Evolutionary conservation across 83 land plant genomes (phyloP).

Genomic region (Thuja plicata): DNA sequence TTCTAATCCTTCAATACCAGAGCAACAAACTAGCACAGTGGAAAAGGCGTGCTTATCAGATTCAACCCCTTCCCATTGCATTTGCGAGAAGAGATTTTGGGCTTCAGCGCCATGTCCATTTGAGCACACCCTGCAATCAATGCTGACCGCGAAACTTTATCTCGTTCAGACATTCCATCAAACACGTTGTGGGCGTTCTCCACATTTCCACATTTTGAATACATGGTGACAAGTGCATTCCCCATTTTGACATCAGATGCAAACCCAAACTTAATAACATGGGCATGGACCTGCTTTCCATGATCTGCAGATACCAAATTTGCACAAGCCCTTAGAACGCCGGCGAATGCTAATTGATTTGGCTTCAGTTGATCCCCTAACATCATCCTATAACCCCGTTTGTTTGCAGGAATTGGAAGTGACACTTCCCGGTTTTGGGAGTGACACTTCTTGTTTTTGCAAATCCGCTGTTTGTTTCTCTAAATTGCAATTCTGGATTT

Average conservation of each 20-base stretch:
- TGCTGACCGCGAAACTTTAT: slow-evolving; percentile 64
- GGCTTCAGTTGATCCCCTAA: slow-evolving; percentile 15
- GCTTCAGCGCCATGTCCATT: slow-evolving; percentile 36
- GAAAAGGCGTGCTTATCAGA: slow-evolving; percentile 53
- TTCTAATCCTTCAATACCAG: slow-evolving; percentile 29
- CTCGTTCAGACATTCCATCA: slow-evolving; percentile 32
- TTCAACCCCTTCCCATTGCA: slow-evolving; percentile 37
- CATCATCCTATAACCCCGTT: slow-evolving; percentile 36
- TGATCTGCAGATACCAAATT: slow-evolving; percentile 12
- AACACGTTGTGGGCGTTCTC: slow-evolving; percentile 41
- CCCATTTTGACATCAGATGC: slow-evolving; percentile 31
- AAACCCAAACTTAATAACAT: slow-evolving; percentile 36
- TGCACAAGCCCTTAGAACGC: slow-evolving; percentile 45
- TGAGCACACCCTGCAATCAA: slow-evolving; percentile 60
- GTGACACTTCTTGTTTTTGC: too few species aligned
- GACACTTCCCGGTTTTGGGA: too few species aligned
- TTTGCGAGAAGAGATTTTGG: slow-evolving; percentile 33
- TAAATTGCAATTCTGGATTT: too few species aligned
- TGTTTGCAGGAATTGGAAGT: too few species aligned
- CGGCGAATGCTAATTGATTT: slow-evolving; percentile 44
- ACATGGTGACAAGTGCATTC: slow-evolving; percentile 62
- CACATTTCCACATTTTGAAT: slow-evolving; percentile 48
- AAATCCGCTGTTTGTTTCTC: too few species aligned
- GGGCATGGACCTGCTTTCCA: slow-evolving; percentile 45
- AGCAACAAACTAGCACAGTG: slow-evolving; percentile 44